phyloP scores from a whole-genome alignment of 257 asterid genomes.

The Ophiorrhiza pumila region DNA sequence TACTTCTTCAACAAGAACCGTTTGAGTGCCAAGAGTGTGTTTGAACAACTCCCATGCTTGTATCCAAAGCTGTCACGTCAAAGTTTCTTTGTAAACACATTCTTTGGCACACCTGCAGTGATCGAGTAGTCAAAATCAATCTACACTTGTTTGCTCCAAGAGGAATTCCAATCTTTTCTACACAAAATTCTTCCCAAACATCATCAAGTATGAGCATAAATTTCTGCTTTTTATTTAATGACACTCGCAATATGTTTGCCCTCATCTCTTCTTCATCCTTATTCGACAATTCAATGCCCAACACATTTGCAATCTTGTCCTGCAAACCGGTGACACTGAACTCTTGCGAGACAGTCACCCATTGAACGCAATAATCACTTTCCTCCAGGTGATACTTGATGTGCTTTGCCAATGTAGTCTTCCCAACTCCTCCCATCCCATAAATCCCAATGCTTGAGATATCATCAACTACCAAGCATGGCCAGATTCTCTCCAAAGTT shows the following conservation, averaged over 20 bases:
- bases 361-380: not conserved
- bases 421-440: not conserved
- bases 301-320: not conserved
- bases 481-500: not conserved
- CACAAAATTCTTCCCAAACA: not conserved
- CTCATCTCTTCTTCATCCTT: not conserved
- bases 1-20: not conserved
- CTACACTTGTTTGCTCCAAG: not conserved
- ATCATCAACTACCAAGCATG: not conserved
- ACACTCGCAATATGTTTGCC: not conserved
- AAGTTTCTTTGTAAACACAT: not conserved
- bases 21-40: not conserved
- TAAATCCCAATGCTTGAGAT: conserved; percentile 3
- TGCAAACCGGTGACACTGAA: not conserved
- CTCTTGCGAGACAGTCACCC: not conserved
- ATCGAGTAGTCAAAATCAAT: conserved; percentile 5
- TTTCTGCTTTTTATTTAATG: not conserved
- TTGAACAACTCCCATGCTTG: conserved; percentile 5
- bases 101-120: not conserved
- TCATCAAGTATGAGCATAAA: not conserved
- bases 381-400: not conserved
- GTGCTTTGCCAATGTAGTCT: conserved; percentile 2
- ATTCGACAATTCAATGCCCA: not conserved
- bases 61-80: not conserved
- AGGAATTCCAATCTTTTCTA: not conserved